Base-by-base conservation (phyloP, 2,329 filamentous ascomycete genomes). In the Cladosporium oxysporum region DNA sequence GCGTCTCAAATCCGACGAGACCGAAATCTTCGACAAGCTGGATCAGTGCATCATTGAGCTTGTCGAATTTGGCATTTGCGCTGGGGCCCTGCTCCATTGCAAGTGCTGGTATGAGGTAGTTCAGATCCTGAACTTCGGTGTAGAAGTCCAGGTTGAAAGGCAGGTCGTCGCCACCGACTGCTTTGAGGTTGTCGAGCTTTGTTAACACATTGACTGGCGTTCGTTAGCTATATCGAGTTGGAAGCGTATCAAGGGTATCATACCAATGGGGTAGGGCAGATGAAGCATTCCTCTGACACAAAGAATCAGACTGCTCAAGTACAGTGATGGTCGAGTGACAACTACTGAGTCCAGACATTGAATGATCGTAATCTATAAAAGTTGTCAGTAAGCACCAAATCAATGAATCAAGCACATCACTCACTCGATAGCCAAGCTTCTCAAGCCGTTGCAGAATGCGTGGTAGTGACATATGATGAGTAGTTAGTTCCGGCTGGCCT, bases 101-200 rank as follows among this genome's bases (percentile, higher is more conserved):
- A 50, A 99, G 87, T 67, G 89, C 84, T 1, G 93, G 92, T 0
- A 95, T 85, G 14, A 99, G 84, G 71, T 97, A 92, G 26, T 87
- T 87, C 4, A 99, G 85, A 74, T 97, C 93, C 78, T 99, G 93
- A 8, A 98, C 94, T 78, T 99, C 94, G 68, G 95, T 98, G 78
- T 98, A 99, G 79, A 90, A 99, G 70, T 97, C 93, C 67, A 99
- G 88, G 73, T 97, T 97, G 83, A 99, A 97, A 0, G 93, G 92
- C 0, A 99, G 84, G 29, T 91, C 87, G 57, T 92, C 90, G 75
- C 97, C 97, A 14, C 73, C 75, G 4, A 75, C 73, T 62, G 90
- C 88, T 41, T 89, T 83, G 63, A 99, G 84, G 76, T 97, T 97
- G 80, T 99, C 95, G 80, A 99, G 96, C 81, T 99, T 99, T 66